phyloP scores from a whole-genome alignment of 805 yeast genomes.

The Wickerhamiella occidentalis region DNA sequence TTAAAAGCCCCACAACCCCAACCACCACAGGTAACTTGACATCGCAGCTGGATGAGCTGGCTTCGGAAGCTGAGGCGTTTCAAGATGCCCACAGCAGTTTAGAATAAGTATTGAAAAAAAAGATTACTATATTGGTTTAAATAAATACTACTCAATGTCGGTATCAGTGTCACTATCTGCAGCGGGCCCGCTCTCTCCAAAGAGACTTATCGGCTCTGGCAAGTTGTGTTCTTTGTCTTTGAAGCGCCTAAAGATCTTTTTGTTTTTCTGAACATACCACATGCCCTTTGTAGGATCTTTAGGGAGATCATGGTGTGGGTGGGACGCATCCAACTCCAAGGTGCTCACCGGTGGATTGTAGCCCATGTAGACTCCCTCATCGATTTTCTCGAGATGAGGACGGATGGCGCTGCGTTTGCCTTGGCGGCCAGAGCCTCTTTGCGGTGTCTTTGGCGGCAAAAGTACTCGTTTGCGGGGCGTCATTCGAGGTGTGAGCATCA shows the following conservation, averaged over 20 bases:
- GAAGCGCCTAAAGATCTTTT: conserved; percentile 28
- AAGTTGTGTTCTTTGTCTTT: conserved; percentile 20
- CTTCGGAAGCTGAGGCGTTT: conserved; percentile 9
- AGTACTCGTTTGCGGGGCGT: conserved; percentile 19
- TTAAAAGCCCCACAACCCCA: neutral
- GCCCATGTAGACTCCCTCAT: conserved; percentile 9
- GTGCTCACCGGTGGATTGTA: neutral
- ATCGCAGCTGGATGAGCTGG: conserved; percentile 9
- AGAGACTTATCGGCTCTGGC: conserved; percentile 19
- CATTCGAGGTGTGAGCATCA: conserved; percentile 13
- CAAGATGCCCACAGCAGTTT: conserved; percentile 5
- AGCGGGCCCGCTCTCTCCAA: conserved; percentile 2
- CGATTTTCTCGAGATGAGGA: neutral
- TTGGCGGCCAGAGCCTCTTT: conserved; percentile 22
- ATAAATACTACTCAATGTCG: conserved; percentile 14
- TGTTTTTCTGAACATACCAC: conserved; percentile 31
- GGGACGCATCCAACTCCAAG: neutral
- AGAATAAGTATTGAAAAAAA: neutral
- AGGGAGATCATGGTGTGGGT: conserved; percentile 8
- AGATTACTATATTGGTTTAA: conserved; percentile 5
- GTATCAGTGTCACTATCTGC: conserved; percentile 17
- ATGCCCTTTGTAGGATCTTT: conserved; percentile 21
- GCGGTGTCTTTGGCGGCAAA: conserved; percentile 20
- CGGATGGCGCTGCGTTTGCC: conserved; percentile 3
- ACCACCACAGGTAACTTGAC: neutral